phyloP scores from a whole-genome alignment of 2,329 filamentous ascomycete species.

The Penicillium sp. region DNA sequence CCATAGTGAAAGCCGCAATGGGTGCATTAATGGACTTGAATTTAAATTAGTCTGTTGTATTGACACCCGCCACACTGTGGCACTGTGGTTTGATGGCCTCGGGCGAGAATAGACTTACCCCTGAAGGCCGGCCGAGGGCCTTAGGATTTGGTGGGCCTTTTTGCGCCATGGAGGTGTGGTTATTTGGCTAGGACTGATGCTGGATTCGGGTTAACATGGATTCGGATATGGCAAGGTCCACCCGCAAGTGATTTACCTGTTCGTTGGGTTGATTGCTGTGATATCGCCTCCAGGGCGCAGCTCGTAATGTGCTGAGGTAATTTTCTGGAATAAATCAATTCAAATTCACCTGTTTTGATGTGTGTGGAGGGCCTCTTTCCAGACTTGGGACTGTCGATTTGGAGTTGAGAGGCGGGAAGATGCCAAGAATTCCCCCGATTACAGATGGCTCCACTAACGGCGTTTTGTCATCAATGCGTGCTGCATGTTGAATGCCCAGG shows the following conservation, averaged over 20 bases:
- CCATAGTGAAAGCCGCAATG: slow-evolving; percentile 64
- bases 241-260: not conserved
- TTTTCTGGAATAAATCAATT: not conserved
- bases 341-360: not conserved
- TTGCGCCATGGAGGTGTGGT: slow-evolving; percentile 8
- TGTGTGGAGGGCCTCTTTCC: not conserved
- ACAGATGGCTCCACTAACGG: not conserved
- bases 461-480: not conserved
- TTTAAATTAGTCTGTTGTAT: not conserved
- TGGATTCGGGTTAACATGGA: not conserved
- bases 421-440: not conserved
- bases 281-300: not conserved
- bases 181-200: not conserved
- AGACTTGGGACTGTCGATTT: not conserved
- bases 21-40: slow-evolving; percentile 57
- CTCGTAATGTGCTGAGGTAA: not conserved
- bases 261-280: not conserved
- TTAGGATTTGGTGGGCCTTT: slow-evolving; percentile 12
- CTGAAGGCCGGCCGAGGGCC: slow-evolving; percentile 18
- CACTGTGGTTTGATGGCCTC: not conserved
- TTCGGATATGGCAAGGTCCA: not conserved
- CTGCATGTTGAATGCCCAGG: too few relatives aligned
- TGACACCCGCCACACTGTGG: not conserved
- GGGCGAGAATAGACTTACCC: slow-evolving; percentile 10
- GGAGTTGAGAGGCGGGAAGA: not conserved